Conservation (phyloP, 1,284 basidiomycete genomes). For the Fomes fomentarius region DNA sequence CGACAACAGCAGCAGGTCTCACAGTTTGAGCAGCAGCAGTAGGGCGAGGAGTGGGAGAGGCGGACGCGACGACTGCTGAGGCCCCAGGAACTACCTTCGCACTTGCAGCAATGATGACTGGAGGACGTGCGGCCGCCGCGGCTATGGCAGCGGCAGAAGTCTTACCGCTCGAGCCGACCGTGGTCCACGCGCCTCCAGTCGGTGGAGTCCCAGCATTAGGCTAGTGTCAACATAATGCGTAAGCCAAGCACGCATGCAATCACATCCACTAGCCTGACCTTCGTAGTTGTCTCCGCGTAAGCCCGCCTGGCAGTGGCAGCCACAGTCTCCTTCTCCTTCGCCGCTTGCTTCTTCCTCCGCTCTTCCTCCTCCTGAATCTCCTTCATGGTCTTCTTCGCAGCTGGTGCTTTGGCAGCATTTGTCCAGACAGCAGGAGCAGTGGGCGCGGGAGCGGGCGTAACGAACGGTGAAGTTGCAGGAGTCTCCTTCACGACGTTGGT, state of each 20-base stretch:
- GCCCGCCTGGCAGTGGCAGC: conserved; percentile 64
- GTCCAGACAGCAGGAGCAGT: conserved; percentile 66
- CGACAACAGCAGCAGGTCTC: conserved; percentile 37
- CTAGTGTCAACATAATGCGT: conserved; percentile 6
- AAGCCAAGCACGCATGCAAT: not conserved
- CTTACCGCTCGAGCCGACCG: conserved; percentile 83
- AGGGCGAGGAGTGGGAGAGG: conserved; percentile 40
- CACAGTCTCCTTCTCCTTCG: conserved; percentile 61
- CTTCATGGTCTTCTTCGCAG: conserved; percentile 92
- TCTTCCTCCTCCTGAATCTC: conserved; percentile 99
- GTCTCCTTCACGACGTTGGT: conserved; percentile 49
- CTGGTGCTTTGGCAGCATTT: conserved; percentile 51
- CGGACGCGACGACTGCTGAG: conserved; percentile 25
- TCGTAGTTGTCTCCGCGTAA: conserved; percentile 80
- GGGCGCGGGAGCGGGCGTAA: conserved; percentile 39
- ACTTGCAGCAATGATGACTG: conserved; percentile 33
- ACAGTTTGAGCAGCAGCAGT: conserved; percentile 24
- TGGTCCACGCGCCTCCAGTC: conserved; percentile 77
- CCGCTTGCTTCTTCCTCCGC: conserved; percentile 77
- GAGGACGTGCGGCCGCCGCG: conserved; percentile 29
- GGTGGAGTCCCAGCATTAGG: conserved; percentile 29
- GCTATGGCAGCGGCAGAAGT: conserved; percentile 33
- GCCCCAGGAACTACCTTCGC: conserved; percentile 29
- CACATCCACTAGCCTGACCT: conserved; percentile 45
- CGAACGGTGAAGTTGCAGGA: conserved; percentile 33